A percentile compares a stretch with the other conserved stretches of the same genome.
Conservation (phyloP, 2,329 filamentous ascomycete species). For the Arthrobotrys iridis region DNA sequence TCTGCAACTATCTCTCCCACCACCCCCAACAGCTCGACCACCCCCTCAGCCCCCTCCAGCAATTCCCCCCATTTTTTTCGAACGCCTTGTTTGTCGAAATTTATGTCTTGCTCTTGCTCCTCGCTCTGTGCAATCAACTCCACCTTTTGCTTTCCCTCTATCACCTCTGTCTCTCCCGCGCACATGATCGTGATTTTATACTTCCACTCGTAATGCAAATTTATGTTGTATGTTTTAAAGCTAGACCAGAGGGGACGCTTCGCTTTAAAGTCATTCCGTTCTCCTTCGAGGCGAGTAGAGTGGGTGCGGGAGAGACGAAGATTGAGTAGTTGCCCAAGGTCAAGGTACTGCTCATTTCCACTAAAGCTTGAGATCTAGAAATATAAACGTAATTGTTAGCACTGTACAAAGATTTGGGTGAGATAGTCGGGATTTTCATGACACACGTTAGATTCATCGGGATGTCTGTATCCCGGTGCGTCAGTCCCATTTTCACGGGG, state of each 20-base stretch:
- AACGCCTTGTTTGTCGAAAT: conserved; percentile 22
- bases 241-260: conserved; percentile 38
- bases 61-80: conserved; percentile 36
- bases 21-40: not conserved
- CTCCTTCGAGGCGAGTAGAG: conserved; percentile 19
- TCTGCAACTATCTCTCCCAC: conserved; percentile 6
- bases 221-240: conserved; percentile 51
- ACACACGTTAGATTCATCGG: conserved; percentile 44
- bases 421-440: too few species aligned
- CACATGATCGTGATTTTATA: conserved; percentile 34
- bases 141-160: conserved; percentile 41
- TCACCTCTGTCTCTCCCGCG: conserved; percentile 23
- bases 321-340: conserved; percentile 44
- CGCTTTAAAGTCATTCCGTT: conserved; percentile 30
- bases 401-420: not conserved
- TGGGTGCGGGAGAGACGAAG: conserved; percentile 42
- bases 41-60: conserved; percentile 36
- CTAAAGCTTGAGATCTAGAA: not conserved
- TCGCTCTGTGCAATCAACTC: conserved; percentile 39
- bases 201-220: conserved; percentile 46
- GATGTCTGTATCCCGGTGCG: not conserved
- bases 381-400: not conserved
- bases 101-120: conserved; percentile 30
- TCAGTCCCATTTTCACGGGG: conserved; percentile 11
- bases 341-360: conserved; percentile 25